These are phyloP conservation scores for Amniculicola lignicola DNA, from an alignment of 495 filamentous ascomycete genomes.

Conservation along the genomic window DNA sequence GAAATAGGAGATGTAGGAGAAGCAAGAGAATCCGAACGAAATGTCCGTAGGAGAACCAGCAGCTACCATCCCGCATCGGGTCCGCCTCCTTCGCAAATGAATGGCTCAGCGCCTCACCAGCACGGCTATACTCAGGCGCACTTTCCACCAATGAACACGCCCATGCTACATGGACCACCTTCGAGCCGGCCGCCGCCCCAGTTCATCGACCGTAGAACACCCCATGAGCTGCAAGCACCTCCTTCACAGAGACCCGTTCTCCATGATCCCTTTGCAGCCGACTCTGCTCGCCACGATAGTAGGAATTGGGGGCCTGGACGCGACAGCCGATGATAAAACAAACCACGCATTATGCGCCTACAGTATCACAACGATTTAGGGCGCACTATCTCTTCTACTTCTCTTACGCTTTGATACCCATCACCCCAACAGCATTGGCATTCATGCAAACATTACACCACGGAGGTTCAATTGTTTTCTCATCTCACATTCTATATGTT, in stretches of 20 bases:
- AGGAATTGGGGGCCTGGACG: slow-evolving; percentile 10
- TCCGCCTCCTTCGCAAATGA: slow-evolving; percentile 1
- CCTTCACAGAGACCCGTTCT: slow-evolving; percentile 18
- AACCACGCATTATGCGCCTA: neutral
- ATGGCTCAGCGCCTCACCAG: slow-evolving; percentile 13
- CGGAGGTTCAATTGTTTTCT: too few relatives aligned
- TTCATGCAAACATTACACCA: too few relatives aligned
- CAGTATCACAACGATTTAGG: neutral
- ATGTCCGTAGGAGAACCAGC: slow-evolving; percentile 32
- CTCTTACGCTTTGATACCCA: slow-evolving; percentile 24
- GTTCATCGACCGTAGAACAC: slow-evolving; percentile 10
- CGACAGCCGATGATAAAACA: slow-evolving; percentile 10
- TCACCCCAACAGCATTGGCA: slow-evolving; percentile 10
- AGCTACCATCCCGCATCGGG: slow-evolving; percentile 25
- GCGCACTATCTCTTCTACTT: neutral
- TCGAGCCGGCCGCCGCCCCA: slow-evolving; percentile 6
- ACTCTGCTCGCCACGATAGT: slow-evolving; percentile 15
- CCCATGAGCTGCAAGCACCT: slow-evolving; percentile 12
- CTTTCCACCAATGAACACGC: slow-evolving; percentile 21
- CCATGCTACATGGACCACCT: neutral
- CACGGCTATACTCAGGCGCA: slow-evolving; percentile 15
- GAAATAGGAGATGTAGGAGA: slow-evolving; percentile 10
- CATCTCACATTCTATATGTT: neutral
- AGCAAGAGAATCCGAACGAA: slow-evolving; percentile 30
- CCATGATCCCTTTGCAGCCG: slow-evolving; percentile 21